These are phyloP conservation scores for Macrophomina tecta DNA, from an alignment of 2,329 filamentous ascomycete genomes.

Conservation along the genomic window DNA sequence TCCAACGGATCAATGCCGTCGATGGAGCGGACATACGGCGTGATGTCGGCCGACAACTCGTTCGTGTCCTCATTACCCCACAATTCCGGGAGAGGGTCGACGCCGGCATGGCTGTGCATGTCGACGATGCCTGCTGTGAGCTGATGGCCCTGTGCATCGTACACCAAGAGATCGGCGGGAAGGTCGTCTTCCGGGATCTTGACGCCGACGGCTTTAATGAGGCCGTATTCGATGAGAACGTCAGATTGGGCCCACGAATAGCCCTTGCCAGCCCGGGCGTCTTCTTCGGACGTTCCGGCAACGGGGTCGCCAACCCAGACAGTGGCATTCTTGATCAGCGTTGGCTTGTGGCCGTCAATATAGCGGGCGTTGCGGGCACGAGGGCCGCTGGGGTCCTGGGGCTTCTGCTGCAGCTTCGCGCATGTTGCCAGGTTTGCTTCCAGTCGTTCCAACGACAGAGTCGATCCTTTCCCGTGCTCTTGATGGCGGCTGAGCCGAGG, in stretches of 20 bases:
- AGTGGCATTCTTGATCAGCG: constrained; percentile 69
- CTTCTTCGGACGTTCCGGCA: constrained; percentile 58
- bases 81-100: constrained; percentile 63
- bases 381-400: constrained; percentile 61
- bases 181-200: constrained; percentile 53
- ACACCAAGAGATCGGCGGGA: constrained; percentile 57
- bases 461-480: constrained; percentile 24
- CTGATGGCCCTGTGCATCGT: constrained; percentile 65
- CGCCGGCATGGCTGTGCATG: constrained; percentile 73
- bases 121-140: constrained; percentile 73
- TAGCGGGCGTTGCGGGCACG: constrained; percentile 67
- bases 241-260: constrained; percentile 67
- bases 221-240: constrained; percentile 65
- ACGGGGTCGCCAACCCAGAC: constrained; percentile 70
- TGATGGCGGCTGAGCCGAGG: constrained; percentile 33
- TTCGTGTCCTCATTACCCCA: constrained; percentile 65
- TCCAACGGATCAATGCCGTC: constrained; percentile 70
- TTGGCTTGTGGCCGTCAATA: constrained; percentile 63
- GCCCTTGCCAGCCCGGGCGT: constrained; percentile 64
- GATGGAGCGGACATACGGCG: constrained; percentile 71
- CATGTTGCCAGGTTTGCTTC: constrained; percentile 63
- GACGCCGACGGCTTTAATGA: constrained; percentile 62
- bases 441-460: constrained; percentile 60
- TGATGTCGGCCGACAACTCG: constrained; percentile 68
- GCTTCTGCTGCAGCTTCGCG: constrained; percentile 60